Conservation (phyloP, 495 filamentous ascomycete genomes). For the Aspergillus affinis region DNA sequence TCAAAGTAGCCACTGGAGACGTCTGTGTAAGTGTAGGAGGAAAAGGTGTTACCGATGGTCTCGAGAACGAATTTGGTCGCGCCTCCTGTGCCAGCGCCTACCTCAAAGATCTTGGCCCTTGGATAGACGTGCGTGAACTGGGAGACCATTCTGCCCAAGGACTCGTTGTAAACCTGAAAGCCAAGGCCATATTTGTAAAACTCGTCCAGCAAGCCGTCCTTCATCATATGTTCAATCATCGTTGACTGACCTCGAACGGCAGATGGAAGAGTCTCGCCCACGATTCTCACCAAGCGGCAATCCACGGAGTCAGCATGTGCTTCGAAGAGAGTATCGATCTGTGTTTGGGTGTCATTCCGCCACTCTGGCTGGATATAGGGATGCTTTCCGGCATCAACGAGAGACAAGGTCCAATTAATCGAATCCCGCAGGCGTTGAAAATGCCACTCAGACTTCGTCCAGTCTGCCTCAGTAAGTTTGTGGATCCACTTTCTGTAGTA, state of each 20-base stretch:
- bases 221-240: background rate
- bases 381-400: background rate
- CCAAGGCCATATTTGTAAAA: slow-evolving; percentile 8
- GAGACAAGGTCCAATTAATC: background rate
- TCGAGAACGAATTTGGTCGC: slow-evolving; percentile 34
- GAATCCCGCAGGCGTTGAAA: background rate
- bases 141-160: background rate
- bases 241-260: background rate
- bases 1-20: slow-evolving; percentile 28
- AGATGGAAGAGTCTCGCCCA: slow-evolving; percentile 1
- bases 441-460: background rate
- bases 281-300: background rate
- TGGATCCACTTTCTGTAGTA: no score
- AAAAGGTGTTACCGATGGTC: slow-evolving; percentile 4
- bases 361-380: slow-evolving; percentile 5
- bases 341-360: background rate
- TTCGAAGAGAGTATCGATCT: background rate
- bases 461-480: no score
- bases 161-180: background rate
- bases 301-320: background rate
- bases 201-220: slow-evolving; percentile 17
- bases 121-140: slow-evolving; percentile 14
- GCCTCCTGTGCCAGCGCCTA: slow-evolving; percentile 34
- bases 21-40: slow-evolving; percentile 46
- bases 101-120: slow-evolving; percentile 19